phyloP scores from a whole-genome alignment of 768 basidiomycete species.

The Boletus sp. region DNA sequence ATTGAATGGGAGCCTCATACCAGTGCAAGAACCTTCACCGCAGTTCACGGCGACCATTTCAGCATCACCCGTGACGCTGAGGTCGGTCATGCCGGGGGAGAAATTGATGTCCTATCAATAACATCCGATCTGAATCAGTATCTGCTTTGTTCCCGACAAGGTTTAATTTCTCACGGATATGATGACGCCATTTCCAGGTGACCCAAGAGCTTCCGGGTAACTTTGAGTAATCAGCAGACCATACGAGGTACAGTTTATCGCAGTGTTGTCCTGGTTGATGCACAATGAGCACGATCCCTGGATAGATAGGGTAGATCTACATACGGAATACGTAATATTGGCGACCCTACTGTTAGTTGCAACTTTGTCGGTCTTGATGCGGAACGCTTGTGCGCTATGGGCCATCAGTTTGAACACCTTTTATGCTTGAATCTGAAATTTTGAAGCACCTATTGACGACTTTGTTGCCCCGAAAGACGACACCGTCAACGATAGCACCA shows the following conservation, averaged over 20 bases:
- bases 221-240: constrained; percentile 65
- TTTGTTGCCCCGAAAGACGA: constrained; percentile 51
- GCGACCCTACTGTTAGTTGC: constrained; percentile 48
- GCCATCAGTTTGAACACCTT: background rate
- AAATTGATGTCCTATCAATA: constrained; percentile 49
- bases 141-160: background rate
- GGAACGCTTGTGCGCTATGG: constrained; percentile 51
- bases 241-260: constrained; percentile 44
- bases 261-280: constrained; percentile 48
- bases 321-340: constrained; percentile 49
- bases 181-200: constrained; percentile 54
- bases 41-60: constrained; percentile 54
- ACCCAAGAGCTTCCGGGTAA: constrained; percentile 52
- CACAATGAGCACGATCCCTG: background rate
- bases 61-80: constrained; percentile 44
- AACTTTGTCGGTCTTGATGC: constrained; percentile 55
- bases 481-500: constrained; percentile 42
- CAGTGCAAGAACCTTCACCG: constrained; percentile 49
- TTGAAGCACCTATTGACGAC: constrained; percentile 52
- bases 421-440: background rate
- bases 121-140: background rate
- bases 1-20: constrained; percentile 26
- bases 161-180: constrained; percentile 54
- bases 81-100: constrained; percentile 36
- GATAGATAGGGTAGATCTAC: background rate